These are phyloP conservation scores for Pythium oligandrum DNA, from an alignment of 352 stramenopile genomes.

Conservation along the genomic window DNA sequence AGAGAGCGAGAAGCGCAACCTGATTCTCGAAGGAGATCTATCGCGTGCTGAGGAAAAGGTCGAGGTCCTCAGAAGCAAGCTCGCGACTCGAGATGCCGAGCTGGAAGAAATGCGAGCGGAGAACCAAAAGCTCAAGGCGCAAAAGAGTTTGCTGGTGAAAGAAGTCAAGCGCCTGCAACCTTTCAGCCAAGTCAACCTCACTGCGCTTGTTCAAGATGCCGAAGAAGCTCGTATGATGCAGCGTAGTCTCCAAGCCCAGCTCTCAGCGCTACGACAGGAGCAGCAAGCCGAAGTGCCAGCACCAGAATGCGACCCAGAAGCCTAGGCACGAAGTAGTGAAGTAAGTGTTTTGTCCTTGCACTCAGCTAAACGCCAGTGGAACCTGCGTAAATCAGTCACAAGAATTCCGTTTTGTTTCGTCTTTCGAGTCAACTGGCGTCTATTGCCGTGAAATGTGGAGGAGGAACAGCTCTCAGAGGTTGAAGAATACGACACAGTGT, in stretches of 20 bases:
- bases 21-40: constrained; percentile 20
- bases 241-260: constrained; percentile 46
- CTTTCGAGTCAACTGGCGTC: no score
- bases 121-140: constrained; percentile 33
- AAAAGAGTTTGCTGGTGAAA: constrained; percentile 58
- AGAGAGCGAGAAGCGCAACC: constrained; percentile 45
- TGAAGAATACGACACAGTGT: no score
- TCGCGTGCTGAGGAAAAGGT: constrained; percentile 4
- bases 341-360: no score
- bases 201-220: constrained; percentile 56
- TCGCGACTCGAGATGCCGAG: constrained; percentile 17
- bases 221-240: constrained; percentile 75
- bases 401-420: no score
- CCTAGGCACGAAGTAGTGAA: neutral
- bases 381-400: no score
- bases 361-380: no score
- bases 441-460: no score
- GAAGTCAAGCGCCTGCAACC: constrained; percentile 69
- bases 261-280: constrained; percentile 17
- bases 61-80: constrained; percentile 12
- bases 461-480: no score
- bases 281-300: neutral
- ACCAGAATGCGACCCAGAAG: neutral
- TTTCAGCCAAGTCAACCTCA: constrained; percentile 60
- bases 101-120: constrained; percentile 22